Base-by-base conservation (phyloP, 768 basidiomycete species). In the Boletales sp. region DNA sequence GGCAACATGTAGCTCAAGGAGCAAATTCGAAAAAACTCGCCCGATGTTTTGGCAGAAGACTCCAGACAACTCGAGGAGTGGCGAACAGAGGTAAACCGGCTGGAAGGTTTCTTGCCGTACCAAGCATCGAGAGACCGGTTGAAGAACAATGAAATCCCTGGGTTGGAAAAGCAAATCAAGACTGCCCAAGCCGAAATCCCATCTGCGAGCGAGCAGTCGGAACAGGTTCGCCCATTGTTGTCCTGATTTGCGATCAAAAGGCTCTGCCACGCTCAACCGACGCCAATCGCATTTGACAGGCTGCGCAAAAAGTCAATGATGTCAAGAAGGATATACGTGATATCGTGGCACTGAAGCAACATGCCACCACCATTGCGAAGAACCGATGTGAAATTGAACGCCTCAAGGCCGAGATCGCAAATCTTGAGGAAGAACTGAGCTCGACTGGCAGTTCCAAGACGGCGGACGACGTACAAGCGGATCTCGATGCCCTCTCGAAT, bases 371-470 rank as follows among this genome's bases (percentile, higher is more conserved):
- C 4, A 74, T 91, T 37, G 68, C 75, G 2, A 80, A 83, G 43
- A 72, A 84, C 17, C 79, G 79, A 46, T 74, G 70, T 58, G 84
- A 90, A 55, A 66, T 83, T 32, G 74, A 80, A 46, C 73, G 73
- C 13, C 75, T 91, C 15, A 74, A 76, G 45, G 70, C 76, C 37
- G 90, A 93, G 35, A 79, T 87, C 40, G 53, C 65, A 9, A 70
- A 74, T 41, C 71, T 93, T 40, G 90, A 97, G 66, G 70, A 71
- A 41, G 82, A 87, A 41, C 76, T 99, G 14, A 70, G 77, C 17
- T 69, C 77, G 8, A 83, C 83, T 2, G 94, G 94, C 2, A 87
- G 86, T 31, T 78, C 81, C 13, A 90, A 83, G 67, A 93, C 94
- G 2, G 79, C 81, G 1, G 89, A 92, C 40, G 93, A 94, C 41